Evolutionary conservation across 768 basidiomycete species (phyloP).

Genomic region (Tulasnella sp.): DNA sequence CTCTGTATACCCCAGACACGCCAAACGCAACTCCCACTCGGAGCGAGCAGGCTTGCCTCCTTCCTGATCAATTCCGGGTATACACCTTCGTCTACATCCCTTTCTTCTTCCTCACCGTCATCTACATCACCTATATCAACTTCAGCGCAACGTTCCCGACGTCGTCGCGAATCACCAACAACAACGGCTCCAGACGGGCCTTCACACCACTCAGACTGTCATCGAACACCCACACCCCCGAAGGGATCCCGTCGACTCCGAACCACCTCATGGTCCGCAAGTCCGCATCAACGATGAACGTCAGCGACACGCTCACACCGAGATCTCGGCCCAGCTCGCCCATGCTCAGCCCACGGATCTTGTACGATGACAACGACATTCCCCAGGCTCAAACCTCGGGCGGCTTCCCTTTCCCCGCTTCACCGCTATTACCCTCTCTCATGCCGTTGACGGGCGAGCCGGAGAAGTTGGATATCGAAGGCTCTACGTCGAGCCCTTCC

Average conservation of each 20-base stretch:
- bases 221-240: neutral
- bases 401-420: neutral
- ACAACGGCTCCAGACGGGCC: neutral
- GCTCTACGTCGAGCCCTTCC: neutral
- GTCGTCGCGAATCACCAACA: no score
- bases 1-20: constrained; percentile 42
- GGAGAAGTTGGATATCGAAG: neutral
- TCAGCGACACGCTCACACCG: neutral
- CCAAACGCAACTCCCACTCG: constrained; percentile 32
- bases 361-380: constrained; percentile 1
- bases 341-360: neutral
- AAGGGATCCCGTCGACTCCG: neutral
- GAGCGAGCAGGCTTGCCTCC: constrained; percentile 57
- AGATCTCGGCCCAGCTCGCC: constrained; percentile 3
- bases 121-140: constrained; percentile 18
- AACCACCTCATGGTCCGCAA: constrained; percentile 2
- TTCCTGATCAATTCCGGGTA: constrained; percentile 76
- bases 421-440: neutral
- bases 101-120: constrained; percentile 47
- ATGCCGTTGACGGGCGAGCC: neutral
- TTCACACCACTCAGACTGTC: neutral
- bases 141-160: neutral
- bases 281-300: neutral
- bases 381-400: neutral
- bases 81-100: constrained; percentile 67